Percentiles rank a stretch among this genome's conserved stretches.
Evolutionary conservation across 495 filamentous ascomycete species (phyloP).

Genomic region (Aspergillus campestris): DNA sequence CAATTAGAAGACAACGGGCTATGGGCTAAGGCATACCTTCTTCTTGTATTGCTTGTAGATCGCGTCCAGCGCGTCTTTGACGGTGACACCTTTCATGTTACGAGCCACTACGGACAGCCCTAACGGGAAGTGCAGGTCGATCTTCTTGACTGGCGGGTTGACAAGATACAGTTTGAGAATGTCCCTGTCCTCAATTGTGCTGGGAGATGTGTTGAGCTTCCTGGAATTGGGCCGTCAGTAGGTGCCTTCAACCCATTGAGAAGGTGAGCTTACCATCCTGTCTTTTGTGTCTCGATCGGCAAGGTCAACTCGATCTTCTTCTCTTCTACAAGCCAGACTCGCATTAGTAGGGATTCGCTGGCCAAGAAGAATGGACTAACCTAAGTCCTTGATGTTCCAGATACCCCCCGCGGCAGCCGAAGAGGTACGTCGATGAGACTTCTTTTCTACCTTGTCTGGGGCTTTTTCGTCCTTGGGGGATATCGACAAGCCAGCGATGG

Average conservation of each 20-base stretch:
- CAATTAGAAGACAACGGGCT: slow-evolving; percentile 6
- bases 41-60: slow-evolving; percentile 94
- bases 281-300: slow-evolving; percentile 79
- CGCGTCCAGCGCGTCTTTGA: slow-evolving; percentile 89
- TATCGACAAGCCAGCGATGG: slow-evolving; percentile 67
- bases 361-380: slow-evolving; percentile 39
- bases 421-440: slow-evolving; percentile 54
- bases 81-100: slow-evolving; percentile 85
- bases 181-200: slow-evolving; percentile 69
- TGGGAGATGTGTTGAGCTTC: slow-evolving; percentile 83
- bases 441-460: slow-evolving; percentile 37
- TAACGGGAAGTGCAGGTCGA: slow-evolving; percentile 81
- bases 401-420: slow-evolving; percentile 55
- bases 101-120: slow-evolving; percentile 83
- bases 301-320: slow-evolving; percentile 66
- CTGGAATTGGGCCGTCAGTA: slow-evolving; percentile 30
- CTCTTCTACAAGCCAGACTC: slow-evolving; percentile 48
- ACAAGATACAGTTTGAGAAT: slow-evolving; percentile 71
- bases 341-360: background rate
- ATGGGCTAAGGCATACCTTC: slow-evolving; percentile 53
- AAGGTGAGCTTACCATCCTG: slow-evolving; percentile 64
- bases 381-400: slow-evolving; percentile 77
- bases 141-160: slow-evolving; percentile 79
- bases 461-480: slow-evolving; percentile 54
- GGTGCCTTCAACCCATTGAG: background rate